These are phyloP conservation scores for Fragilariopsis cylindrus DNA, from an alignment of 108 stramenopile genomes.

Conservation along the genomic window DNA sequence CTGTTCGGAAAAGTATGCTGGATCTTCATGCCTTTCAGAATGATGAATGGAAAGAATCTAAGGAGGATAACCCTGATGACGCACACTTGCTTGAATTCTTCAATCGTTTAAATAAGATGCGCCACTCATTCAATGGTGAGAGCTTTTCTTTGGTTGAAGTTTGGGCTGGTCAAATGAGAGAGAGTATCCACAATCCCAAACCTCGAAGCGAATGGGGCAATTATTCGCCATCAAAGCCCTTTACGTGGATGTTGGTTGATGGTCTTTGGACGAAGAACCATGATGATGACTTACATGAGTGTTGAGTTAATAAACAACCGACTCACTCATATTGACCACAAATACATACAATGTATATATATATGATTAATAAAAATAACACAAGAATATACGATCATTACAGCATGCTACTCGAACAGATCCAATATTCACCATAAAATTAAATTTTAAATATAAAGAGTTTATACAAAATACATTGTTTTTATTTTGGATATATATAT, in stretches of 20 bases:
- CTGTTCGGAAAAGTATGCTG: constrained; percentile 44
- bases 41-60: constrained; percentile 41
- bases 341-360: background rate
- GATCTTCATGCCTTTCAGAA: constrained; percentile 31
- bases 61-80: constrained; percentile 32
- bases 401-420: background rate
- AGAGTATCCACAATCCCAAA: constrained; percentile 53
- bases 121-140: constrained; percentile 18
- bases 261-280: constrained; percentile 64
- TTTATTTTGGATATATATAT: too few relatives aligned
- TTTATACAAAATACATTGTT: background rate
- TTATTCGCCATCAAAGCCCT: constrained; percentile 27
- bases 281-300: background rate
- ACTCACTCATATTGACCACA: background rate
- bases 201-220: constrained; percentile 52
- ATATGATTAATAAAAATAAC: background rate
- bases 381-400: background rate
- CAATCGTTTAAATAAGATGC: constrained; percentile 21
- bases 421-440: background rate
- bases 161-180: constrained; percentile 44
- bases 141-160: constrained; percentile 38
- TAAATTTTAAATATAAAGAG: background rate
- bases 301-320: background rate
- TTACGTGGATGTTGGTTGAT: constrained; percentile 54
- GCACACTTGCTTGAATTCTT: constrained; percentile 15